phyloP scores from a whole-genome alignment of 2,329 filamentous ascomycete species.

The Hymenoscyphus repandus region DNA sequence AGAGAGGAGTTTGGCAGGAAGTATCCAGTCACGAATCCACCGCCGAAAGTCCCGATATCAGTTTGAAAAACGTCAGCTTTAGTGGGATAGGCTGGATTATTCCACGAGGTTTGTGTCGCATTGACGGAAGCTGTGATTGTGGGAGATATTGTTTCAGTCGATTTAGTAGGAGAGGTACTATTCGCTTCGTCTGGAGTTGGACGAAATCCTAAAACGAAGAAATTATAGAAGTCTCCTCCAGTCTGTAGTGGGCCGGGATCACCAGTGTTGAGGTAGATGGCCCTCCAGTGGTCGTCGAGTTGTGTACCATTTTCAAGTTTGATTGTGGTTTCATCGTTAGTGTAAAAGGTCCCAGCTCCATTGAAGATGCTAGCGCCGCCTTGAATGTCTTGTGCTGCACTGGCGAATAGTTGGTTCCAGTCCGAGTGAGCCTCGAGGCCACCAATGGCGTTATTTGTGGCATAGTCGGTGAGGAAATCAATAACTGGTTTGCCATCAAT shows the following conservation, averaged over 20 bases:
- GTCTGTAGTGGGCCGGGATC: slow-evolving; percentile 24
- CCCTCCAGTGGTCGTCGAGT: slow-evolving; percentile 29
- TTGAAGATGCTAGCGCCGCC: slow-evolving; percentile 32
- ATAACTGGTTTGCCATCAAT: slow-evolving; percentile 51
- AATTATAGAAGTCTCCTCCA: slow-evolving; percentile 25
- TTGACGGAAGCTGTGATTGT: neutral
- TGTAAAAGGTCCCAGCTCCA: slow-evolving; percentile 34
- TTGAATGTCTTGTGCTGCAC: slow-evolving; percentile 23
- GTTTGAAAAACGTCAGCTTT: slow-evolving; percentile 17
- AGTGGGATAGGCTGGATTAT: slow-evolving; percentile 15
- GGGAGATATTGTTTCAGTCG: neutral
- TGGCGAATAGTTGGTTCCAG: slow-evolving; percentile 31
- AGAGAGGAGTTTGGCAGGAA: slow-evolving; percentile 21
- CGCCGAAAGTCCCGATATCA: slow-evolving; percentile 17
- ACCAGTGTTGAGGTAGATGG: slow-evolving; percentile 23
- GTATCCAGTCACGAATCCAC: slow-evolving; percentile 21
- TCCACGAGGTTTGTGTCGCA: slow-evolving; percentile 3
- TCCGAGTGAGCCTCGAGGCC: slow-evolving; percentile 34
- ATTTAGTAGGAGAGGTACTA: neutral
- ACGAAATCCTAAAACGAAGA: slow-evolving; percentile 23
- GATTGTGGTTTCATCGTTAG: slow-evolving; percentile 32
- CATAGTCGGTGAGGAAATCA: slow-evolving; percentile 40
- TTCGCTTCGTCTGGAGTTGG: slow-evolving; percentile 12
- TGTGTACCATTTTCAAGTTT: slow-evolving; percentile 35
- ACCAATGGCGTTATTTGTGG: slow-evolving; percentile 29